A percentile compares a stretch with the other conserved stretches of the same genome.
phyloP scores from a whole-genome alignment of 73 alveolate species.

The Paramecium pentaurelia region DNA sequence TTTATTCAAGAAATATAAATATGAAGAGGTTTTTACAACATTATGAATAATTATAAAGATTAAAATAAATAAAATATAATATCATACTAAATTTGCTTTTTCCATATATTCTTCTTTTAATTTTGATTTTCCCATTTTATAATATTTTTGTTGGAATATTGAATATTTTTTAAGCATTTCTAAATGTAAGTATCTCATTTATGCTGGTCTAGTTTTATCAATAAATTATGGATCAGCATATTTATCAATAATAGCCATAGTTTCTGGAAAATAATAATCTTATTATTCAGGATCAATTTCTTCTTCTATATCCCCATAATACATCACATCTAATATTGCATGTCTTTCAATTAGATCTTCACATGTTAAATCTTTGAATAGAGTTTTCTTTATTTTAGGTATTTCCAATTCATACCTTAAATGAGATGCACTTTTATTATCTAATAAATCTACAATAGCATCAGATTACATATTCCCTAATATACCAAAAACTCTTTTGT shows the following conservation, averaged over 20 bases:
- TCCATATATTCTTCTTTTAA: neutral
- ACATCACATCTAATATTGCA: conserved; percentile 60
- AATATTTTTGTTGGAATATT: neutral
- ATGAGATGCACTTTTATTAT: conserved; percentile 43
- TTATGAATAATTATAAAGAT: conserved; percentile 5
- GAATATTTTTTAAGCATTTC: conserved; percentile 53
- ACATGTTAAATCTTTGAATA: conserved; percentile 39
- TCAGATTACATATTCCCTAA: conserved; percentile 52
- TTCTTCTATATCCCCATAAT: conserved; percentile 48
- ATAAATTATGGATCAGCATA: conserved; percentile 52
- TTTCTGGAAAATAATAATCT: conserved; percentile 11
- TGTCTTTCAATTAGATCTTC: conserved; percentile 59
- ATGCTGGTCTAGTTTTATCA: neutral
- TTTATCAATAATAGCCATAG: conserved; percentile 11
- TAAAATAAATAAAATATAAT: neutral
- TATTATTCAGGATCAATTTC: conserved; percentile 11
- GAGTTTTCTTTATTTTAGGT: conserved; percentile 21
- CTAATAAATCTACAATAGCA: conserved; percentile 13
- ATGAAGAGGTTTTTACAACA: conserved; percentile 16
- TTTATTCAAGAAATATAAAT: neutral
- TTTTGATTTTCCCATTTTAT: neutral
- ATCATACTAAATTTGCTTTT: neutral
- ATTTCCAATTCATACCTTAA: conserved; percentile 44
- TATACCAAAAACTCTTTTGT: conserved; percentile 35
- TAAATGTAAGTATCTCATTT: conserved; percentile 56